Conservation (phyloP, 345 rosid species). For the Crucihimalaya himalaica region DNA sequence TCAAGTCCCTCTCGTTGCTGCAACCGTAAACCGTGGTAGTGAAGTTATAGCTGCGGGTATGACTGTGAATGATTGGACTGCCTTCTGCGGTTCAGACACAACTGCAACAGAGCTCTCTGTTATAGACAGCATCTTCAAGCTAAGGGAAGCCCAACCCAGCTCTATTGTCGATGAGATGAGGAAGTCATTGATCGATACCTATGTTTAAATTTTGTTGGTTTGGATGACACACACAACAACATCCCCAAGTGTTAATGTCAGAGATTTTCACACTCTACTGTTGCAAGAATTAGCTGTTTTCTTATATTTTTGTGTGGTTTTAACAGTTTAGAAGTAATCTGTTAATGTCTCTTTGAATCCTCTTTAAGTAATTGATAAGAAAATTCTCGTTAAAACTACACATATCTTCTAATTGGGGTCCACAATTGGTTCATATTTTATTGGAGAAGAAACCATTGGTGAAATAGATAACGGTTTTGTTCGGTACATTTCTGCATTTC, state of each 20-base stretch:
- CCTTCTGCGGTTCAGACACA: constrained; percentile 93
- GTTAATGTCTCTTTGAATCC: background rate
- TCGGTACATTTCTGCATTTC: constrained; percentile 26
- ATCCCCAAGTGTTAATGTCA: constrained; percentile 7
- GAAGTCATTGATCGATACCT: constrained; percentile 79
- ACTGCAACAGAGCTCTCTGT: constrained; percentile 91
- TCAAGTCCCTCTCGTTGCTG: constrained; percentile 76
- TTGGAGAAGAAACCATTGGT: constrained; percentile 27
- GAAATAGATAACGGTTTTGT: constrained; percentile 42
- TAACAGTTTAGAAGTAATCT: background rate
- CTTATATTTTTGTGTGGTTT: background rate
- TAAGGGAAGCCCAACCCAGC: constrained; percentile 88
- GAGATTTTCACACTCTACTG: background rate
- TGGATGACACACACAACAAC: constrained; percentile 22
- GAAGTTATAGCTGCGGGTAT: constrained; percentile 86
- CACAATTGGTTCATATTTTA: constrained; percentile 7
- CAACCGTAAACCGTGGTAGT: constrained; percentile 84
- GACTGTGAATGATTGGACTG: constrained; percentile 88
- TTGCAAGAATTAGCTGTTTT: constrained; percentile 26
- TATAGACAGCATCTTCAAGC: constrained; percentile 83
- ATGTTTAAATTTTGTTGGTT: constrained; percentile 50
- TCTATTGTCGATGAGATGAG: constrained; percentile 89
- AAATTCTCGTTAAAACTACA: background rate
- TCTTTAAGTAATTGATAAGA: background rate
- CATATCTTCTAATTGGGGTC: background rate